Conservation (phyloP, 805 yeast genomes). For the Saccharomycopsis fermentans region DNA sequence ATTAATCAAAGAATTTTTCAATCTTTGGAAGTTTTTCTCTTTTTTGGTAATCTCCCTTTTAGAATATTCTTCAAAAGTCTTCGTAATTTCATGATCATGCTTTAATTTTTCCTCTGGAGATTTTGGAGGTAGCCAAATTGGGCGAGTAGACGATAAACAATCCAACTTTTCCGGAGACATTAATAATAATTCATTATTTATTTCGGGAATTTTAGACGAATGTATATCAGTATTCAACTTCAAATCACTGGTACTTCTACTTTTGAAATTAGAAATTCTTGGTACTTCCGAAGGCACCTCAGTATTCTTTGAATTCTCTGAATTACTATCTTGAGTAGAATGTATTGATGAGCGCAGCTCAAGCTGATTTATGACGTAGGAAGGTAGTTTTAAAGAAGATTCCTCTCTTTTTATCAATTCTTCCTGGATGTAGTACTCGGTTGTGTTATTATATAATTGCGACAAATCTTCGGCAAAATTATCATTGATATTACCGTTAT, state of each 20-base stretch:
- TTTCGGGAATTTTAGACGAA: neutral
- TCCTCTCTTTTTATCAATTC: conserved; percentile 17
- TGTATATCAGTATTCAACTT: neutral
- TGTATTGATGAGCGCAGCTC: conserved; percentile 14
- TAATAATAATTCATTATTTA: conserved; percentile 46
- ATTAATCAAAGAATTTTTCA: conserved; percentile 10
- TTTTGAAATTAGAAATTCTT: neutral
- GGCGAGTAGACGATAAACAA: conserved; percentile 50
- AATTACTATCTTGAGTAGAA: neutral
- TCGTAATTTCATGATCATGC: conserved; percentile 48
- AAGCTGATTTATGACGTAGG: conserved; percentile 15
- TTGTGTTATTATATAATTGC: conserved; percentile 11
- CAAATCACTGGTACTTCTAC: neutral
- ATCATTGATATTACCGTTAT: conserved; percentile 3
- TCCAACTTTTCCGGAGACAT: conserved; percentile 53
- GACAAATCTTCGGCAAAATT: conserved; percentile 16
- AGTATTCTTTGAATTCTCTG: conserved; percentile 2
- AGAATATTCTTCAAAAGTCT: conserved; percentile 17
- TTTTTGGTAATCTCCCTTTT: conserved; percentile 15
- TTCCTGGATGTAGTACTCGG: conserved; percentile 12
- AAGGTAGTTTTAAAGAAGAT: conserved; percentile 11
- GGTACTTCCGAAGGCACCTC: conserved; percentile 4
- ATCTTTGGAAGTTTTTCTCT: conserved; percentile 11
- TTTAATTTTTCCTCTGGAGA: conserved; percentile 37
- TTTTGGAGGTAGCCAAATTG: conserved; percentile 66